These are phyloP conservation scores for Pseudozyma tsukubaensis DNA, from an alignment of 1,284 basidiomycete genomes.

Conservation along the genomic window DNA sequence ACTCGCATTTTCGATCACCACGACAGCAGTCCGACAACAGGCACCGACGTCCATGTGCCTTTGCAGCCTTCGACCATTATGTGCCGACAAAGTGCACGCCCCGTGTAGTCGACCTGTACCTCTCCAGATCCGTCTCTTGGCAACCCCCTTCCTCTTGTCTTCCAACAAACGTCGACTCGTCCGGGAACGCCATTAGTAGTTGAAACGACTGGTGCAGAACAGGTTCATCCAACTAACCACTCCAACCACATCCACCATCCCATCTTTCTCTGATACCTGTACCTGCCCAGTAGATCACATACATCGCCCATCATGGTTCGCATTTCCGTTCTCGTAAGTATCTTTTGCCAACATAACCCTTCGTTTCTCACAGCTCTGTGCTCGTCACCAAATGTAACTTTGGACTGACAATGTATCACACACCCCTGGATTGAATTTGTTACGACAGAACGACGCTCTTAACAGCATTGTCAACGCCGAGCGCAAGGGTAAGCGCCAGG, in stretches of 20 bases:
- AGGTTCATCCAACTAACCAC: constrained; percentile 44
- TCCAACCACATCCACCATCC: constrained; percentile 1
- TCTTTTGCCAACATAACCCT: not conserved
- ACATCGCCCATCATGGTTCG: constrained; percentile 65
- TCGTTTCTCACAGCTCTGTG: not conserved
- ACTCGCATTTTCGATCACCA: not conserved
- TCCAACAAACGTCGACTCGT: constrained; percentile 19
- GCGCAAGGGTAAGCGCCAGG: constrained; percentile 69
- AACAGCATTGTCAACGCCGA: constrained; percentile 69
- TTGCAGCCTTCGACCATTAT: not conserved
- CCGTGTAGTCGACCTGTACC: constrained; percentile 40
- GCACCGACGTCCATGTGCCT: not conserved
- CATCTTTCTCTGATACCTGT: constrained; percentile 29
- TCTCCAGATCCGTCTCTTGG: constrained; percentile 51
- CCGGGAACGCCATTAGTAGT: constrained; percentile 46
- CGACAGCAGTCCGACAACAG: not conserved
- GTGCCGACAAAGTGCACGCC: not conserved
- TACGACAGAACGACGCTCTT: constrained; percentile 66
- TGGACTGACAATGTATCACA: constrained; percentile 2
- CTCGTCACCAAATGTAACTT: not conserved
- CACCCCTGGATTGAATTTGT: not conserved
- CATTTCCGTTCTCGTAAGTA: constrained; percentile 67
- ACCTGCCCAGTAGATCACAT: constrained; percentile 61
- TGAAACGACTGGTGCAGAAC: constrained; percentile 52
- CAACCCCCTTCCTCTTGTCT: constrained; percentile 32